Percentiles rank a stretch among this genome's conserved stretches.
phyloP scores from a whole-genome alignment of 768 basidiomycete species.

The Dacryopinax spathularia region DNA sequence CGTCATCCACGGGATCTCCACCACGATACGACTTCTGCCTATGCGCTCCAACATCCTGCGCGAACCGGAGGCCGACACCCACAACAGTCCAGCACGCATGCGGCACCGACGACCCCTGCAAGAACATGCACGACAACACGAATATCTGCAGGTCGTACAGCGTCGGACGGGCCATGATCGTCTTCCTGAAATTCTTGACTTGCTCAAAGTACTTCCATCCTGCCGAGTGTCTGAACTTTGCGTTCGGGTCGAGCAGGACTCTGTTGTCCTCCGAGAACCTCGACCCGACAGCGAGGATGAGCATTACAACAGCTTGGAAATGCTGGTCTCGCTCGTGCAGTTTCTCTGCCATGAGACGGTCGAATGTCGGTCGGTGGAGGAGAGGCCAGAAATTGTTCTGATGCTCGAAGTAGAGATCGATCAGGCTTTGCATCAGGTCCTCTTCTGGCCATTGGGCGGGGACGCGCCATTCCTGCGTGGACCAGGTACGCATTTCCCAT shows the following conservation, averaged over 20 bases:
- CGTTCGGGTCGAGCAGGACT: conserved; percentile 30
- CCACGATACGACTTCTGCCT: conserved; percentile 40
- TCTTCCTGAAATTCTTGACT: conserved; percentile 46
- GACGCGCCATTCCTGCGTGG: conserved; percentile 13
- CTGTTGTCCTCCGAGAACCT: conserved; percentile 45
- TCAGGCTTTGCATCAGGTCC: conserved; percentile 39
- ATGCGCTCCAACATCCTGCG: conserved; percentile 69
- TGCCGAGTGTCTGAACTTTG: conserved; percentile 35
- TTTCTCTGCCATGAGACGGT: conserved; percentile 33
- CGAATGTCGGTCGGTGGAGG: conserved; percentile 59
- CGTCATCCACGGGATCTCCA: conserved; percentile 38
- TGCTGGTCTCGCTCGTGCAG: conserved; percentile 36
- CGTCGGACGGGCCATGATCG: conserved; percentile 40
- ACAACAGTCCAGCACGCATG: conserved; percentile 53
- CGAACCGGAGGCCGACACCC: conserved; percentile 53
- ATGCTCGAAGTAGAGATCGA: conserved; percentile 50
- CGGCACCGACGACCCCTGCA: conserved; percentile 46
- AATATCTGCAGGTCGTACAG: conserved; percentile 61
- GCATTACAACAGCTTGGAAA: conserved; percentile 48
- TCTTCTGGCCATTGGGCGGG: conserved; percentile 41
- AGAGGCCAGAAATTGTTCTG: conserved; percentile 50
- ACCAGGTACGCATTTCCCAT: conserved; percentile 25
- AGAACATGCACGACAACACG: conserved; percentile 30
- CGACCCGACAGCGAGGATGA: conserved; percentile 58
- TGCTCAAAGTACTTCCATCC: conserved; percentile 53